These are phyloP conservation scores for Eucalyptus pauciflora DNA, from an alignment of 345 rosid genomes.

Conservation along the genomic window DNA sequence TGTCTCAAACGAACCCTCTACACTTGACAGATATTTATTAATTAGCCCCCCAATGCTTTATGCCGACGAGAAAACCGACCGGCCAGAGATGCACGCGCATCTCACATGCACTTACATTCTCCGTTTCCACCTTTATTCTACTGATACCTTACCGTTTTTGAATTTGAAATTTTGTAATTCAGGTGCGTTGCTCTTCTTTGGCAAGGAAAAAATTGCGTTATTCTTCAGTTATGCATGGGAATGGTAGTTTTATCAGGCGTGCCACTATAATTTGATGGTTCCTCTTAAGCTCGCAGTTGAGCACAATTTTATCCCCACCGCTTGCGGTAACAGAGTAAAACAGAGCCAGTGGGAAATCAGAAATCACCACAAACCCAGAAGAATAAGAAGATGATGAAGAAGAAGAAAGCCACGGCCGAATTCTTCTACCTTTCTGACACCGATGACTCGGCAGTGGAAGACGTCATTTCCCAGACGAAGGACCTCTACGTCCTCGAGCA, in stretches of 20 bases:
- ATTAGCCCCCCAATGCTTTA: background rate
- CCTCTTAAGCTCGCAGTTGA: no score
- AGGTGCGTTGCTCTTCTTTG: no score
- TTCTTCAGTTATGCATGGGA: background rate
- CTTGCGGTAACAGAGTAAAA: background rate
- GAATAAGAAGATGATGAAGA: background rate
- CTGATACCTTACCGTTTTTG: rapidly evolving
- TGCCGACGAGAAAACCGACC: background rate
- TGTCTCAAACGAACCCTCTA: background rate
- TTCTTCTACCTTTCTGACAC: background rate
- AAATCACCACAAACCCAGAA: background rate
- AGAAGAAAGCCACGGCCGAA: background rate
- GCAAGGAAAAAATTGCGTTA: background rate
- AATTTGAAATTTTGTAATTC: background rate
- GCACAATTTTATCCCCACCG: background rate
- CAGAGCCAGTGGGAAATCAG: background rate
- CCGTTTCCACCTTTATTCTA: background rate
- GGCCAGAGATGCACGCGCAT: rapidly evolving
- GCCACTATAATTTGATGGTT: no score
- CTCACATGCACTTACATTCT: background rate
- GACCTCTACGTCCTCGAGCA: conserved; percentile 51
- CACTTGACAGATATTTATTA: no score
- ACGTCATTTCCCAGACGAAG: background rate
- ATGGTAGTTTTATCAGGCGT: background rate
- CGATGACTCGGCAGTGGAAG: background rate